phyloP scores from a whole-genome alignment of 2,329 filamentous ascomycete species.

The Aspergillus neoniger region DNA sequence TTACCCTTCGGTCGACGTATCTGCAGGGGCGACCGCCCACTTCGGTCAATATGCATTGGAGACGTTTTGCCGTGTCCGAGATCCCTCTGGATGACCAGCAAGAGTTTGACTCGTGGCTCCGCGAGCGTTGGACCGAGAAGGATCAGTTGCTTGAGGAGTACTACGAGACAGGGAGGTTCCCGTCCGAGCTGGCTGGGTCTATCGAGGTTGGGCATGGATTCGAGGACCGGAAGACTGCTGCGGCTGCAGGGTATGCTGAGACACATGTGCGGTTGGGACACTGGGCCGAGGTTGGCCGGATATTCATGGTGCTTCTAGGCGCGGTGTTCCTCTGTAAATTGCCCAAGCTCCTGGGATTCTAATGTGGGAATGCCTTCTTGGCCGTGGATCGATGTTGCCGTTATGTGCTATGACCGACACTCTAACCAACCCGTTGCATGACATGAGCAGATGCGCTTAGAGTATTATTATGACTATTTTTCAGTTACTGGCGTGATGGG shows the following conservation, averaged over 20 bases:
- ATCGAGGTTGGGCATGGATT: slow-evolving; percentile 48
- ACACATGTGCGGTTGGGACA: slow-evolving; percentile 45
- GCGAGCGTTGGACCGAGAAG: slow-evolving; percentile 87
- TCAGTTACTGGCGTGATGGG: not conserved
- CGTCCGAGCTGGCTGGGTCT: slow-evolving; percentile 62
- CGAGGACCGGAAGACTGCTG: slow-evolving; percentile 33
- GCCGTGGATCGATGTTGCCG: not conserved
- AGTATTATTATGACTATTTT: not conserved
- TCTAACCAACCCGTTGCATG: slow-evolving; percentile 1
- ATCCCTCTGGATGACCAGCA: slow-evolving; percentile 77
- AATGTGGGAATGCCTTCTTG: slow-evolving; percentile 5
- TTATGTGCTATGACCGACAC: not conserved
- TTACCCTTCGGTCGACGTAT: slow-evolving; percentile 82
- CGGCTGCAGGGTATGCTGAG: slow-evolving; percentile 45
- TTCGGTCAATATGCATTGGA: slow-evolving; percentile 96
- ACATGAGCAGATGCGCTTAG: slow-evolving; percentile 2
- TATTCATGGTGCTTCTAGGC: slow-evolving; percentile 45
- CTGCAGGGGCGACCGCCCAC: slow-evolving; percentile 86
- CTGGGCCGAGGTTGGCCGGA: slow-evolving; percentile 47
- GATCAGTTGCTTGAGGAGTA: slow-evolving; percentile 86
- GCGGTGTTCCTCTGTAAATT: slow-evolving; percentile 37
- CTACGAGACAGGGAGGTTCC: slow-evolving; percentile 75
- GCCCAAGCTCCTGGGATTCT: slow-evolving; percentile 27
- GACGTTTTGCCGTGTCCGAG: slow-evolving; percentile 75
- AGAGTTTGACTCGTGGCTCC: slow-evolving; percentile 81